These are phyloP conservation scores for Diaporthe sp. DNA, from an alignment of 2,329 filamentous ascomycete genomes.

Conservation along the genomic window DNA sequence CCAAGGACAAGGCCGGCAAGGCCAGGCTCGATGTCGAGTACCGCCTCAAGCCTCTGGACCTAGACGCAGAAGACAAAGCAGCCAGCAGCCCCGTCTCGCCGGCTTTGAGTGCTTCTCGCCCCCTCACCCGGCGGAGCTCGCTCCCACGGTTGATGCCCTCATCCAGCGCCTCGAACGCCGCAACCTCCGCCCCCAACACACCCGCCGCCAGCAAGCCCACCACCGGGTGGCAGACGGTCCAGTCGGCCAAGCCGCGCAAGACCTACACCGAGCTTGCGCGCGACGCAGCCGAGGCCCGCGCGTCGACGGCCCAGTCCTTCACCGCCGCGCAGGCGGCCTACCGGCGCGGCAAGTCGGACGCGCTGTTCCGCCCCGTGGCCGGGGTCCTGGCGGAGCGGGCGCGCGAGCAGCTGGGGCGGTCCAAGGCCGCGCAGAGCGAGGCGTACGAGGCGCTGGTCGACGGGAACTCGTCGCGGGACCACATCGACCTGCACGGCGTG, in stretches of 20 bases:
- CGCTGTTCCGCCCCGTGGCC: conserved; percentile 80
- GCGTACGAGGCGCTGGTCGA: conserved; percentile 80
- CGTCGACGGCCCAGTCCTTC: conserved; percentile 45
- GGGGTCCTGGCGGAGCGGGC: conserved; percentile 81
- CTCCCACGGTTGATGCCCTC: conserved; percentile 31
- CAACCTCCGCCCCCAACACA: conserved; percentile 45
- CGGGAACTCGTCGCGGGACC: conserved; percentile 70
- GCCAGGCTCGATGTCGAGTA: conserved; percentile 38
- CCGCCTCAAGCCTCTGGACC: conserved; percentile 30
- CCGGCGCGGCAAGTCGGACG: conserved; percentile 73
- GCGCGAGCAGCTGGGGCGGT: conserved; percentile 71
- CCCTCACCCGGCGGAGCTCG: conserved; percentile 28
- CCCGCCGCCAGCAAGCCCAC: background rate
- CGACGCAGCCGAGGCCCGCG: conserved; percentile 30
- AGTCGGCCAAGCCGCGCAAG: conserved; percentile 34
- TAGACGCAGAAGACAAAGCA: conserved; percentile 33
- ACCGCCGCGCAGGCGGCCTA: conserved; percentile 57
- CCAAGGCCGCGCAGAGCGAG: conserved; percentile 70
- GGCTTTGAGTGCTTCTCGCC: background rate
- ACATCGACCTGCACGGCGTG: conserved; percentile 87
- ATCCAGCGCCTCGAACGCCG: conserved; percentile 46
- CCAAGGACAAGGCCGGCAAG: conserved; percentile 37
- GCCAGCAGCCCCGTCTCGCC: conserved; percentile 31
- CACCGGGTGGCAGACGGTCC: conserved; percentile 35
- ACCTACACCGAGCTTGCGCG: conserved; percentile 35